A percentile compares a stretch with the other conserved stretches of the same genome.
These are phyloP conservation scores for Thuja plicata DNA, from an alignment of 83 land plant genomes.

Conservation along the genomic window DNA sequence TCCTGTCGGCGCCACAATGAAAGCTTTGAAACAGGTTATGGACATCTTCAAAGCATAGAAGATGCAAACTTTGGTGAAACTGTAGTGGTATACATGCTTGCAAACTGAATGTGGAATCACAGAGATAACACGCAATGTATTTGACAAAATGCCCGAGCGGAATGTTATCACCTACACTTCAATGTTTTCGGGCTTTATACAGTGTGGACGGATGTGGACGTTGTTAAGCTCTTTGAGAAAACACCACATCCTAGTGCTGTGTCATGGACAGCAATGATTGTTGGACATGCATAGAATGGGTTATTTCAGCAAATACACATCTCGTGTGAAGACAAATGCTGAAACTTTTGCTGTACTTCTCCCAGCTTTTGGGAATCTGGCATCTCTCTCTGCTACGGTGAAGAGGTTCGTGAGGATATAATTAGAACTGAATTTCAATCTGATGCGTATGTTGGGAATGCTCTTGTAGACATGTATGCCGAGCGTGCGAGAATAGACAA, in stretches of 20 bases:
- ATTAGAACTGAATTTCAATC: conserved; percentile 15
- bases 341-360: conserved; percentile 46
- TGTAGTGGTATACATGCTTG: no score
- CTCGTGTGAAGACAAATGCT: conserved; percentile 40
- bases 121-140: conserved; percentile 39
- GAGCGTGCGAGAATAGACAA: conserved; percentile 44
- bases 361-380: conserved; percentile 24
- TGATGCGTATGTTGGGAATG: conserved; percentile 38
- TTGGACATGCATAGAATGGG: no score
- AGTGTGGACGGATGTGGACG: conserved; percentile 29
- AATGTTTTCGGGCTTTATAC: conserved; percentile 49
- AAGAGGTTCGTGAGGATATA: no score
- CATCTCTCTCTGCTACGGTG: no score
- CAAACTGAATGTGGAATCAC: conserved; percentile 42
- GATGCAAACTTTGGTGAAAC: no score
- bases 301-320: not conserved
- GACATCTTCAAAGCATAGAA: no score
- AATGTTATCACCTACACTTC: conserved; percentile 61
- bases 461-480: conserved; percentile 57
- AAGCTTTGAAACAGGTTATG: no score
- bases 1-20: no score
- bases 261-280: no score
- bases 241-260: conserved; percentile 19
- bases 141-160: conserved; percentile 31
- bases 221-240: conserved; percentile 24